Base-by-base conservation (phyloP, 495 filamentous ascomycete species). In the Penicillium daleae region DNA sequence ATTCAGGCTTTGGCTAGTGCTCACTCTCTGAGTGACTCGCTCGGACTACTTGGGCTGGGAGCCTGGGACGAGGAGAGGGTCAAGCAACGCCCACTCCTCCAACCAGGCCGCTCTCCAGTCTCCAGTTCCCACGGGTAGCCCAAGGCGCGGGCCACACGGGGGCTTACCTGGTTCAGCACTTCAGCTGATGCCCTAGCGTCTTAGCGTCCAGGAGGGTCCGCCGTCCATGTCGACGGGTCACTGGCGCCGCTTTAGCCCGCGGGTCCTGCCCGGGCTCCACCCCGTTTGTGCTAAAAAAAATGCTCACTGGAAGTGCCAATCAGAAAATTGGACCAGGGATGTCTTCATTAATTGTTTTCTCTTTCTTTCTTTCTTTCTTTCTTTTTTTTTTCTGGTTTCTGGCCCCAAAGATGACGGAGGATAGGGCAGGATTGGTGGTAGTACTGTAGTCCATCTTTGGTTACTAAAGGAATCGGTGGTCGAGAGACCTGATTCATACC, bases 141-240 rank as follows among this genome's bases (percentile, higher is more conserved):
- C 46, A 50, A 29, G 46, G 46, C 46, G 46, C 26, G 46, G 46
- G 46, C 24, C 54, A 27, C 37, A 42, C 22, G 54, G 59, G 51
- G 49, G 50, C 33, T 60, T 60, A 35, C 57, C 35, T 62, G 63
- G 64, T 40, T 40, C 37, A 17, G 42, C n/a, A n/a, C 19, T 71
- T 73, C 75, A 77, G 73, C 73, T 77, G 73, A 75, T 70, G 67
- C 64, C 63, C 63, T 67, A 70, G 66, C 60, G 65, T 66, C 72
- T 69, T 65, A 40, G 55, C 40, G 56, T 58, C 42, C 32, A 63
- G 62, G 59, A 65, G 49, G 66, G 65, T 66, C 65, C 73, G 70
- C 73, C 71, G 63, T 76, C 77, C 74, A 76, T 73, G 69, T 71
- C 73, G 68, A 78, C 72, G 75, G 75, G 75, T 75, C 75, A 65